phyloP scores from a whole-genome alignment of 164 flowering plant genomes.

The Nymphaea thermarum region DNA sequence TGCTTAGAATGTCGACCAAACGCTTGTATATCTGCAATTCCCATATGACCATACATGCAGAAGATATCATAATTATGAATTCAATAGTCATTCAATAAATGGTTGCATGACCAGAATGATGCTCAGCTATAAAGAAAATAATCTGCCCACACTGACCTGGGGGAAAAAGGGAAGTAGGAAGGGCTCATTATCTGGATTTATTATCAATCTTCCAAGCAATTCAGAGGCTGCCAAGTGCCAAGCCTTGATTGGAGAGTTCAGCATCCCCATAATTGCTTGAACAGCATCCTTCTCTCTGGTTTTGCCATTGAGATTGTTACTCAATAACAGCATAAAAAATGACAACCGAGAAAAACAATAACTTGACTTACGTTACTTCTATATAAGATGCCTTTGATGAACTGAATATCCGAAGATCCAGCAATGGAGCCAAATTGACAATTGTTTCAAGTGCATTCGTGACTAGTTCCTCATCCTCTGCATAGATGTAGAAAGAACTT shows the following conservation, averaged over 20 bases:
- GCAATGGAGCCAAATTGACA: constrained; percentile 78
- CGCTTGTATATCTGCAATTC: constrained; percentile 71
- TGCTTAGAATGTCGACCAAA: constrained; percentile 78
- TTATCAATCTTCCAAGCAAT: constrained; percentile 76
- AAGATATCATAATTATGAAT: neutral
- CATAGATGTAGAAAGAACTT: constrained; percentile 2
- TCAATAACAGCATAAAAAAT: neutral
- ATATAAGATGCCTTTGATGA: constrained; percentile 84
- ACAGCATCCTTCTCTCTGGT: constrained; percentile 87
- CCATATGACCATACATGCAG: neutral
- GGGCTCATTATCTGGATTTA: constrained; percentile 94
- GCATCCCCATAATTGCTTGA: constrained; percentile 80
- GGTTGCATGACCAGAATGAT: too few species aligned
- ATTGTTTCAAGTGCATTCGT: constrained; percentile 91
- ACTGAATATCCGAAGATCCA: constrained; percentile 91
- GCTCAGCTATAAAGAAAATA: neutral
- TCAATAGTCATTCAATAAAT: neutral
- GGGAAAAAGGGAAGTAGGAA: constrained; percentile 77
- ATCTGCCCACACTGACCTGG: constrained; percentile 35
- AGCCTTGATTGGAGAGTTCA: constrained; percentile 66
- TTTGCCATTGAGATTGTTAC: constrained; percentile 1
- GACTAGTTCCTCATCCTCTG: constrained; percentile 98
- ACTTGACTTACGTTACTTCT: constrained; percentile 56
- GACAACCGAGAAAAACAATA: constrained; percentile 7
- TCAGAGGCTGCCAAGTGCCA: constrained; percentile 99